Evolutionary conservation across 23 red algal genomes (phyloP).

Genomic region (Gracilaria domingensis): DNA sequence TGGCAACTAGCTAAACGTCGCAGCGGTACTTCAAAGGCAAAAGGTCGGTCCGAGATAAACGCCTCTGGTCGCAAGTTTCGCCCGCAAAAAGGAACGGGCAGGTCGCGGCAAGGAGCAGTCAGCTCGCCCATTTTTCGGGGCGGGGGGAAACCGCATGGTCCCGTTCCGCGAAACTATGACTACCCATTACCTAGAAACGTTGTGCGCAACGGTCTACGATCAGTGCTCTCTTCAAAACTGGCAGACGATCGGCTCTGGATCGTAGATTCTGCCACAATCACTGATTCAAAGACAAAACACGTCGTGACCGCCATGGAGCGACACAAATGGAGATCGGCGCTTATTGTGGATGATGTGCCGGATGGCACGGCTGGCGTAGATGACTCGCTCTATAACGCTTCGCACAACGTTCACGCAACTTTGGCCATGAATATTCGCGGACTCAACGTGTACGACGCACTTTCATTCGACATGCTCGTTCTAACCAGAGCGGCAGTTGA

Average conservation of each 20-base stretch:
- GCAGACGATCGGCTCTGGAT: constrained; percentile 86
- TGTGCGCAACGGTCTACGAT: constrained; percentile 73
- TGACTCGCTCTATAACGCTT: constrained; percentile 53
- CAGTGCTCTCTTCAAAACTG: constrained; percentile 74
- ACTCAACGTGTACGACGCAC: constrained; percentile 92
- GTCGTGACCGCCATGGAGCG: constrained; percentile 57
- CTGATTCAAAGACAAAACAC: constrained; percentile 51
- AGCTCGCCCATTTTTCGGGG: constrained; percentile 84
- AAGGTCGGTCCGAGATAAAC: constrained; percentile 81
- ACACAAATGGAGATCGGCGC: constrained; percentile 62
- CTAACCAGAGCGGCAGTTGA: constrained; percentile 74
- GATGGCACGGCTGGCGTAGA: constrained; percentile 65
- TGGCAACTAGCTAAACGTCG: constrained; percentile 90
- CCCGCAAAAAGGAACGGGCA: constrained; percentile 94
- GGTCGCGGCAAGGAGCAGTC: constrained; percentile 81
- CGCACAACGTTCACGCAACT: constrained; percentile 56
- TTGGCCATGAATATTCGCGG: constrained; percentile 67
- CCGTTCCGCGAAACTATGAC: constrained; percentile 65
- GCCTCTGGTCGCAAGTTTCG: constrained; percentile 87
- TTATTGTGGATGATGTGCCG: constrained; percentile 72
- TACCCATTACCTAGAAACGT: constrained; percentile 77
- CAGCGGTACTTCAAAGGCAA: constrained; percentile 83
- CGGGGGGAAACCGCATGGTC: constrained; percentile 83
- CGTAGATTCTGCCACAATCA: constrained; percentile 48
- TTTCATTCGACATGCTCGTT: constrained; percentile 82